Evolutionary conservation across 306 rosid species (phyloP).

Genomic region (Albizia julibrissin): DNA sequence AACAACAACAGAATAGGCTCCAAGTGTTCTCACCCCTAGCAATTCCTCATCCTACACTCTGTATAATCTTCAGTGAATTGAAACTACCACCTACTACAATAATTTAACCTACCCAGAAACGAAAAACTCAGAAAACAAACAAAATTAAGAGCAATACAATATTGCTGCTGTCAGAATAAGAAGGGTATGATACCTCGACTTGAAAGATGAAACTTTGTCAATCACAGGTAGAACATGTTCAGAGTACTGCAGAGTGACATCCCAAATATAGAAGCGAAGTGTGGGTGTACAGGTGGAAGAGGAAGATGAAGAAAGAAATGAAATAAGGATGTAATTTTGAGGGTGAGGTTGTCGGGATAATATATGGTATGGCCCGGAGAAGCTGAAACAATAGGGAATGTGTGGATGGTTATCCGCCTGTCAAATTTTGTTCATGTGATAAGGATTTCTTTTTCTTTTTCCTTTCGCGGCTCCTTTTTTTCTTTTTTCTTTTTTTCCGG

Average conservation of each 20-base stretch:
- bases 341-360: constrained; percentile 51
- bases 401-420: constrained; percentile 75
- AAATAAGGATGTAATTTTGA: constrained; percentile 30
- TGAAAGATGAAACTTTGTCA: constrained; percentile 30
- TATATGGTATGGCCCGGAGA: constrained; percentile 19
- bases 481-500: neutral
- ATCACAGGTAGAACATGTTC: constrained; percentile 30
- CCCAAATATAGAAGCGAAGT: constrained; percentile 4
- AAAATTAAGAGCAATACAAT: constrained; percentile 5
- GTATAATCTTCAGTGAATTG: neutral
- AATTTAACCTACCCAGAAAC: constrained; percentile 45
- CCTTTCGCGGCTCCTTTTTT: neutral
- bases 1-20: constrained; percentile 22
- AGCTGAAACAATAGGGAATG: constrained; percentile 21
- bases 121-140: constrained; percentile 26
- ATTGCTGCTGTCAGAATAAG: constrained; percentile 18
- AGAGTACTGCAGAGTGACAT: constrained; percentile 21
- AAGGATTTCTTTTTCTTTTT: constrained; percentile 32
- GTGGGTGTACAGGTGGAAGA: constrained; percentile 6
- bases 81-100: neutral
- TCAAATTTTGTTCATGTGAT: constrained; percentile 45
- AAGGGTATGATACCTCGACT: constrained; percentile 37
- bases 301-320: constrained; percentile 19
- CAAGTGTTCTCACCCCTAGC: constrained; percentile 27
- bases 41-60: constrained; percentile 28